Base-by-base conservation (phyloP, 768 basidiomycete genomes). In the Tricholoma matsutake region DNA sequence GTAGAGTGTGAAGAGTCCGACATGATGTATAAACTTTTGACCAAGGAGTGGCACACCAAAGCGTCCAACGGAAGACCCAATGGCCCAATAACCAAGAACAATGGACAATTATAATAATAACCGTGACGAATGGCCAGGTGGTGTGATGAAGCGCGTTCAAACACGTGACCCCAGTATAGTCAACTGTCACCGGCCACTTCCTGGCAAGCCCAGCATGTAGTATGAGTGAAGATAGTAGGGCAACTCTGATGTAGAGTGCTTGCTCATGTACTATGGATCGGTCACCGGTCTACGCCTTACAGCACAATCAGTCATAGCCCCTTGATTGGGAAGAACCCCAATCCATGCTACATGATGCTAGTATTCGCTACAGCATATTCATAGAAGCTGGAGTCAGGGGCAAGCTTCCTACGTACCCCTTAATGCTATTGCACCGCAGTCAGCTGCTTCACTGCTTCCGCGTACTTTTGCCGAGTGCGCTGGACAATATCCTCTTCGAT, bases 401-500 rank as follows among this genome's bases (percentile, higher is more conserved):
- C 22, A 25, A 25, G 22, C 22, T 25, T 3, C 22, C 22, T 25
- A 25, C 22, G 22, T 25, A 25, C 22, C 22, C 22, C 22, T 3
- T 25, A n/a, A n/a, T 47, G 45, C 18, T 25, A 25, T 11, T 25
- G 9, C 7, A 11, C 22, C 1, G 6, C 16, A n/a, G 78, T 85
- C 65, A 92, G 72, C 72, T 86, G 74, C 57, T 83, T 75, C 32
- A 88, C 81, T 1, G 88, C 94, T 68, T 96, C 93, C 61, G 81
- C 75, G 72, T 98, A 98, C 73, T 93, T 83, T 61, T 81, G 73
- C 69, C 77, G 83, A 6, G 96, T 98, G 56, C 89, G 92, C 61
- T 80, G 69, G 4, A 97, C 88, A 2, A 97, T 87, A 8, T 80
- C 81, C 20, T 89, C 82, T 4, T 86, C 87, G 61, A 98, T 89